Conservation (phyloP, 768 basidiomycete genomes). For the Cytidiella melzeri region DNA sequence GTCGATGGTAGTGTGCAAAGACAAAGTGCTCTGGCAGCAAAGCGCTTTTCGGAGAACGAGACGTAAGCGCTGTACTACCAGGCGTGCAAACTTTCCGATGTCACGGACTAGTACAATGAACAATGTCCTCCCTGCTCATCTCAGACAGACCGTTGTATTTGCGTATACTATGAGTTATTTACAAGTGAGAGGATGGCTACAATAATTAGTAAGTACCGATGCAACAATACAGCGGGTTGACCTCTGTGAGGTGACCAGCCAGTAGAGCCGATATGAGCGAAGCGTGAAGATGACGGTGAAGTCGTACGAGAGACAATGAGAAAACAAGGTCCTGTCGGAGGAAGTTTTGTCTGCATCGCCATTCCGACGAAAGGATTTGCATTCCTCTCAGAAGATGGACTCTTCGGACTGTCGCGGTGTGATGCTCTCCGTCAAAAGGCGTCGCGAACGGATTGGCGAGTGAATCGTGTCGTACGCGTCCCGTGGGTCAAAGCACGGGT, state of each 20-base stretch:
- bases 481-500: slow-evolving; percentile 18
- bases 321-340: not conserved
- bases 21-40: too few species aligned
- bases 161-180: not conserved
- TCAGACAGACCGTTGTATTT: too few species aligned
- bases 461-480: slow-evolving; percentile 37
- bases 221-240: not conserved
- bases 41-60: too few species aligned
- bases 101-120: too few species aligned
- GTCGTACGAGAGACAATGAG: not conserved
- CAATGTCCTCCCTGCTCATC: too few species aligned
- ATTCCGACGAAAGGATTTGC: slow-evolving; percentile 46
- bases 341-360: slow-evolving; percentile 25
- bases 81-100: too few species aligned
- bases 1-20: too few species aligned
- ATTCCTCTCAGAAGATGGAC: slow-evolving; percentile 29
- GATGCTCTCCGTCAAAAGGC: slow-evolving; percentile 81
- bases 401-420: slow-evolving; percentile 21
- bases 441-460: slow-evolving; percentile 57
- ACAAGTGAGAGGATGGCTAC: not conserved
- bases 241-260: too few species aligned
- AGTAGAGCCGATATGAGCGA: not conserved
- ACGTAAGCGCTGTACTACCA: too few species aligned
- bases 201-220: too few species aligned
- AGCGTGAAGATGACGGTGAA: not conserved